Percentiles rank a stretch among this genome's conserved stretches.
Conservation (phyloP, 345 rosid genomes). For the Boechera divaricarpa region DNA sequence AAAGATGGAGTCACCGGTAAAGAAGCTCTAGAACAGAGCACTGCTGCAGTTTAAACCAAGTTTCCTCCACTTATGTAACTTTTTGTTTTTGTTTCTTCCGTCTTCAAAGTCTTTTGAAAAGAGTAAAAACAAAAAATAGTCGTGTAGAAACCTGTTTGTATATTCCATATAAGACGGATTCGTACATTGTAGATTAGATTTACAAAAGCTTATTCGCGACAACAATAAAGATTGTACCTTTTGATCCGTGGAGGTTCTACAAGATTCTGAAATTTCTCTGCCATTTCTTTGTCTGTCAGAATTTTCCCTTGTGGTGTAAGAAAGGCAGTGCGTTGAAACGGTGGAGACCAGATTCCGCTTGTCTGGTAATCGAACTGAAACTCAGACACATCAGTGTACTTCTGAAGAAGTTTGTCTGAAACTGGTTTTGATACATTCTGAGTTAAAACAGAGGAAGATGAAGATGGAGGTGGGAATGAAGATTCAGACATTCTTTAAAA, state of each 20-base stretch:
- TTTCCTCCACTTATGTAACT: constrained; percentile 16
- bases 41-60: constrained; percentile 52
- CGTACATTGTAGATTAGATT: constrained; percentile 34
- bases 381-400: constrained; percentile 67
- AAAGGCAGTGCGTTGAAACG: constrained; percentile 60
- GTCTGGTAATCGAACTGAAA: constrained; percentile 63
- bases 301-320: constrained; percentile 63
- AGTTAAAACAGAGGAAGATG: constrained; percentile 38
- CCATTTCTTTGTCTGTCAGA: constrained; percentile 65
- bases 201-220: constrained; percentile 15
- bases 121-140: constrained; percentile 3
- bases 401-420: constrained; percentile 65
- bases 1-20: constrained; percentile 85
- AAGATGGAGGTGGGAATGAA: constrained; percentile 33
- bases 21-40: constrained; percentile 68
- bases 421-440: constrained; percentile 64
- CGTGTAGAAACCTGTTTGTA: constrained; percentile 10
- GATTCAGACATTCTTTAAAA: constrained; percentile 47
- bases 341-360: constrained; percentile 87
- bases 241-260: constrained; percentile 44
- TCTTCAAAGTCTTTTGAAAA: background rate
- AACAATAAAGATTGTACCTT: constrained; percentile 39
- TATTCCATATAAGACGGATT: background rate
- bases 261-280: constrained; percentile 49
- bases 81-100: constrained; percentile 13